Percentiles rank a stretch among this genome's conserved stretches.
Conservation (phyloP, 768 basidiomycete genomes). For the Auriscalpium microsporum region DNA sequence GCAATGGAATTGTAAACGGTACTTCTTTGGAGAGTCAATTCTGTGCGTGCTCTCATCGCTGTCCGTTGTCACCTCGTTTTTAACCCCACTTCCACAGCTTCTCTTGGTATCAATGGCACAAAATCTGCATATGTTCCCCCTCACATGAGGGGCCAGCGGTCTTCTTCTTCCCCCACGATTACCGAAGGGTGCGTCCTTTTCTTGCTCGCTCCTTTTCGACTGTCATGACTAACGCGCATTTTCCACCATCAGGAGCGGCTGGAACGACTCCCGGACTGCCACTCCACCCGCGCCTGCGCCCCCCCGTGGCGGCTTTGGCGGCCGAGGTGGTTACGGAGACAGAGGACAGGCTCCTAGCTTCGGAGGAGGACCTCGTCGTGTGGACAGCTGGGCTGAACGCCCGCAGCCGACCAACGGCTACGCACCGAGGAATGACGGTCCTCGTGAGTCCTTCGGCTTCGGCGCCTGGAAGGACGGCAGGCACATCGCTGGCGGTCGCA, state of each 20-base stretch:
- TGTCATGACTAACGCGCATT: conserved; percentile 2
- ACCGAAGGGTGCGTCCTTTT: conserved; percentile 44
- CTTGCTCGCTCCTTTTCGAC: conserved; percentile 1
- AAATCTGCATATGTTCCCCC: conserved; percentile 86
- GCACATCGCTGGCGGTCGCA: conserved; percentile 78
- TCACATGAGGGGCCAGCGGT: conserved; percentile 79
- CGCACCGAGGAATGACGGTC: conserved; percentile 30
- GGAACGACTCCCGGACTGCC: conserved; percentile 63
- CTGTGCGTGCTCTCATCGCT: conserved; percentile 35
- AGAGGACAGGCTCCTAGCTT: conserved; percentile 33
- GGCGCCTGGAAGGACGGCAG: conserved; percentile 87
- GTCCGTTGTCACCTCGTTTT: conserved; percentile 1
- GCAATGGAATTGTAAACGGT: conserved; percentile 86
- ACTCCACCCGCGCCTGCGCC: conserved; percentile 34
- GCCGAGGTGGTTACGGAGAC: conserved; percentile 32
- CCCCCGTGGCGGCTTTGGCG: conserved; percentile 33
- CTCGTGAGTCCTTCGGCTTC: conserved; percentile 48
- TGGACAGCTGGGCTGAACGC: conserved; percentile 26
- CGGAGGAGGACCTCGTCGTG: conserved; percentile 32
- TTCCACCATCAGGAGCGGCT: conserved; percentile 46
- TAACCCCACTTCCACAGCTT: conserved; percentile 34
- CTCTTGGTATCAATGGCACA: conserved; percentile 60
- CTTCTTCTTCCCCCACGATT: conserved; percentile 55
- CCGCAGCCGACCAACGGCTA: conserved; percentile 31
- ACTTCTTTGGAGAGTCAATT: conserved; percentile 65